Conservation (phyloP, 768 basidiomycete genomes). For the Leccinum disarticulatum region DNA sequence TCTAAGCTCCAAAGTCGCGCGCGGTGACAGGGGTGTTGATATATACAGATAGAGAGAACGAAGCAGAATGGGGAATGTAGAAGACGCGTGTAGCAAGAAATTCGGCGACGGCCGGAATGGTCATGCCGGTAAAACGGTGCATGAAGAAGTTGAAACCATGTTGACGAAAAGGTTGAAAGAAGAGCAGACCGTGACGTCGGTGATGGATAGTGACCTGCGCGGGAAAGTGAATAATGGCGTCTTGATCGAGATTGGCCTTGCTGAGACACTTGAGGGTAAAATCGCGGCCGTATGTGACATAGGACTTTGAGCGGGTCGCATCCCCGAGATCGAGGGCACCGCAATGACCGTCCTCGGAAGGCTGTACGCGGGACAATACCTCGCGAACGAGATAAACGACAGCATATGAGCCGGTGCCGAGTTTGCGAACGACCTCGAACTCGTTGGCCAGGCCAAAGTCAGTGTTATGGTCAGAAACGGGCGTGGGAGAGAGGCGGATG, state of each 20-base stretch:
- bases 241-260: constrained; percentile 89
- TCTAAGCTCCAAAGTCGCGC: constrained; percentile 83
- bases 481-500: constrained; percentile 54
- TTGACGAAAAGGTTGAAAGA: constrained; percentile 76
- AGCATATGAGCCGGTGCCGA: constrained; percentile 90
- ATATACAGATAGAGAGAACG: constrained; percentile 17
- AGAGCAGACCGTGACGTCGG: too few relatives aligned
- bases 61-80: constrained; percentile 64
- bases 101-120: constrained; percentile 77
- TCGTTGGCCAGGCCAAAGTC: constrained; percentile 54
- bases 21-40: constrained; percentile 56
- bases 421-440: constrained; percentile 82
- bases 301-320: constrained; percentile 30
- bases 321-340: constrained; percentile 57
- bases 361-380: constrained; percentile 43
- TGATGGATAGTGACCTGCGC: constrained; percentile 88
- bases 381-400: constrained; percentile 91
- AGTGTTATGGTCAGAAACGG: constrained; percentile 33
- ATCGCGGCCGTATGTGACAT: constrained; percentile 66
- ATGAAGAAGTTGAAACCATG: constrained; percentile 87
- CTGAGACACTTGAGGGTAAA: constrained; percentile 97
- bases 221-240: constrained; percentile 51
- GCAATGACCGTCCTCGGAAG: constrained; percentile 54
- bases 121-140: constrained; percentile 89
- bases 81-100: constrained; percentile 86